Conservation (phyloP, 768 basidiomycete genomes). For the Tricholoma furcatifolium region DNA sequence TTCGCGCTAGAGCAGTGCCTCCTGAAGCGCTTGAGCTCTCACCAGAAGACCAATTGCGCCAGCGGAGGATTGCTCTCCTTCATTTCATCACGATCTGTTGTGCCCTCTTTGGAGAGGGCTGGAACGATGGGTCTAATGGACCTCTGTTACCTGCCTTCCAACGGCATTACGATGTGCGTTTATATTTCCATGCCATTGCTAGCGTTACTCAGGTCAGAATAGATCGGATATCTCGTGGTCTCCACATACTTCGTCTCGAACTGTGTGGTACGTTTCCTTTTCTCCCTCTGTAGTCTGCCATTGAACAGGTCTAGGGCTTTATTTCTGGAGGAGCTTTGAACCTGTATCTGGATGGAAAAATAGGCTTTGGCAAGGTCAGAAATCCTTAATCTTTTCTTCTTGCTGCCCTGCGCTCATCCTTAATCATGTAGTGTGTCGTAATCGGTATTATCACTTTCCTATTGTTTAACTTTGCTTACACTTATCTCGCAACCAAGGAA, state of each 20-base stretch:
- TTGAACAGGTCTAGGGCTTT: conserved; percentile 38
- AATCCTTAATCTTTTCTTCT: background rate
- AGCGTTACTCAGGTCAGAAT: background rate
- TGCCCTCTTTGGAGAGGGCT: conserved; percentile 42
- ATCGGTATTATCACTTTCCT: conserved; percentile 13
- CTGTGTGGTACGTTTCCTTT: conserved; percentile 24
- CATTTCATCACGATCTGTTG: conserved; percentile 45
- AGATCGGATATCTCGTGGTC: conserved; percentile 48
- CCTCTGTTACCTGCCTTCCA: conserved; percentile 27
- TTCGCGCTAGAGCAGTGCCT: background rate
- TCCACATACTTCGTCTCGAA: conserved; percentile 46
- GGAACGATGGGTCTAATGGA: conserved; percentile 27
- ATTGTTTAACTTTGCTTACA: background rate
- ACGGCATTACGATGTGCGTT: conserved; percentile 22
- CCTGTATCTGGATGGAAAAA: conserved; percentile 40
- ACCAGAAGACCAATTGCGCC: background rate
- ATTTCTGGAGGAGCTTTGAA: conserved; percentile 46
- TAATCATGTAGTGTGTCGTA: conserved; percentile 17
- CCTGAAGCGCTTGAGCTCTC: background rate
- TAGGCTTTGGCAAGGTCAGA: conserved; percentile 48
- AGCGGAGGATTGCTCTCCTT: conserved; percentile 9
- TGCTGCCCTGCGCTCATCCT: background rate
- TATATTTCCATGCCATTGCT: background rate
- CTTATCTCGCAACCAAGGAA: conserved; percentile 27
- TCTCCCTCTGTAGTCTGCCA: background rate